Evolutionary conservation across 495 filamentous ascomycete genomes (phyloP).

Genomic region (Xylaria cubensis): DNA sequence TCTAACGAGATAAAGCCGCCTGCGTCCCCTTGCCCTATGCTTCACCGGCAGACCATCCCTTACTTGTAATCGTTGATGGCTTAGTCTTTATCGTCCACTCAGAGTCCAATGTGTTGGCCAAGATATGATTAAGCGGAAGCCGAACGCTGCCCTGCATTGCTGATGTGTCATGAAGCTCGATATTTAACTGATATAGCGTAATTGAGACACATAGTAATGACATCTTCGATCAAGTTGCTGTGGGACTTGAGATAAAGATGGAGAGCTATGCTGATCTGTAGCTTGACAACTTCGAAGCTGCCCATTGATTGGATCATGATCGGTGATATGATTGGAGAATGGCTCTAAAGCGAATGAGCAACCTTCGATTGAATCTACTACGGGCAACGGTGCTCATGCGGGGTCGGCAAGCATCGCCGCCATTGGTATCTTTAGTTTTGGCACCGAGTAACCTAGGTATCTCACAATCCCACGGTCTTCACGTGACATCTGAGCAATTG

Average conservation of each 20-base stretch:
- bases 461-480: not conserved
- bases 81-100: constrained; percentile 16
- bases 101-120: constrained; percentile 6
- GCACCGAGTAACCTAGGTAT: not conserved
- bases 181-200: constrained; percentile 11
- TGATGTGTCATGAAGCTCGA: constrained; percentile 6
- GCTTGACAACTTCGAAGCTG: not conserved
- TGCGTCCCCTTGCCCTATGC: not conserved
- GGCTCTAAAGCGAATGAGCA: constrained; percentile 1
- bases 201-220: constrained; percentile 15
- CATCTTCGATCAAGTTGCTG: not conserved
- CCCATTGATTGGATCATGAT: constrained; percentile 4
- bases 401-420: constrained; percentile 10
- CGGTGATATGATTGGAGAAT: constrained; percentile 21
- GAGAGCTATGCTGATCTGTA: constrained; percentile 12
- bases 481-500: not conserved
- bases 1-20: not conserved
- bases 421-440: not conserved
- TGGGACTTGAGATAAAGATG: constrained; percentile 23
- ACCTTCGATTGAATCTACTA: not conserved
- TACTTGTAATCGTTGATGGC: not conserved
- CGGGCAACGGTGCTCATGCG: not conserved
- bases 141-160: constrained; percentile 3
- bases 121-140: constrained; percentile 14
- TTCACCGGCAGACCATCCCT: not conserved